A percentile compares a stretch with the other conserved stretches of the same genome.
Conservation (phyloP, 2,329 filamentous ascomycete genomes). For the Westerdykella aurantiaca region DNA sequence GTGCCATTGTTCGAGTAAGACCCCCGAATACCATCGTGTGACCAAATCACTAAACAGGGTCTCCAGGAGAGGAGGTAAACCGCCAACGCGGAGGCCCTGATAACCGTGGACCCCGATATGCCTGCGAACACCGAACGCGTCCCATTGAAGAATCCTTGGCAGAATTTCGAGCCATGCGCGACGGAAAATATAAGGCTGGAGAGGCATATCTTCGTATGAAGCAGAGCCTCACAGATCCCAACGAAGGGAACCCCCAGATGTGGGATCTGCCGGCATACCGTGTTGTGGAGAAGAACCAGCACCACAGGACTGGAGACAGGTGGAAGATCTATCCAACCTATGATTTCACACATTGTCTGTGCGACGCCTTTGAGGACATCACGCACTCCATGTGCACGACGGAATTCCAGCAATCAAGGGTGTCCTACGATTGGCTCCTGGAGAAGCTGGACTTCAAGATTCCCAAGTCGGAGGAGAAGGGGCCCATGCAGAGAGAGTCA, state of each 20-base stretch:
- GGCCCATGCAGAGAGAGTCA: conserved; percentile 82
- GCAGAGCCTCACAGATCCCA: conserved; percentile 59
- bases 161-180: conserved; percentile 85
- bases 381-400: conserved; percentile 91
- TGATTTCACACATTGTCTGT: conserved; percentile 80
- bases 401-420: conserved; percentile 78
- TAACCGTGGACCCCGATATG: conserved; percentile 62
- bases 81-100: conserved; percentile 76
- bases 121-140: conserved; percentile 73
- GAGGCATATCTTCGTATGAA: conserved; percentile 90
- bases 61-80: conserved; percentile 69
- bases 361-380: conserved; percentile 87
- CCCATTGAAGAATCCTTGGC: conserved; percentile 67
- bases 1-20: conserved; percentile 68
- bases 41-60: conserved; percentile 17
- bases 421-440: conserved; percentile 89
- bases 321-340: conserved; percentile 97
- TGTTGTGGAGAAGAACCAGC: conserved; percentile 65
- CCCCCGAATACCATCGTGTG: not conserved
- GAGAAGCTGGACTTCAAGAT: conserved; percentile 75
- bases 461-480: conserved; percentile 49
- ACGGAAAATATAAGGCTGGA: conserved; percentile 81
- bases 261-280: conserved; percentile 94
- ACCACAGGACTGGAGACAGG: conserved; percentile 71
- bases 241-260: conserved; percentile 84